Conservation (phyloP, 257 asterid genomes). For the Solanum chmielewskii region DNA sequence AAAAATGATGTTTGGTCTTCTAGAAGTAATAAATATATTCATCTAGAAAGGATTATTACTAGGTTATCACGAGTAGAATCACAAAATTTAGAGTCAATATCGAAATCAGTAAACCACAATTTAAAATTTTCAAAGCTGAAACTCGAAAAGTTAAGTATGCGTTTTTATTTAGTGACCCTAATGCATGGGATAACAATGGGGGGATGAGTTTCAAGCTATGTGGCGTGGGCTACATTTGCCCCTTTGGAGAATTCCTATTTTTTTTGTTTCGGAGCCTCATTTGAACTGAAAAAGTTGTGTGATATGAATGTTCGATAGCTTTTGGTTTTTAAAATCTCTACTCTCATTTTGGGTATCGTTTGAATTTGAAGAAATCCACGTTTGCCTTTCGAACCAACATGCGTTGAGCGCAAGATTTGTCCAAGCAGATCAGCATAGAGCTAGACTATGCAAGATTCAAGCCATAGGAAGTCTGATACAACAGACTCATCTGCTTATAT, state of each 20-base stretch:
- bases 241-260: not conserved
- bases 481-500: not conserved
- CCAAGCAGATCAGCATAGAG: not conserved
- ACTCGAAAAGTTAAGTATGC: not conserved
- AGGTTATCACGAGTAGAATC: not conserved
- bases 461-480: not conserved
- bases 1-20: no score
- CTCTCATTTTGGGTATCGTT: not conserved
- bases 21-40: no score
- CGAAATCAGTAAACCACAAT: not conserved
- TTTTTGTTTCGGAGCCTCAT: not conserved
- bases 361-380: not conserved
- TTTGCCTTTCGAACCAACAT: not conserved
- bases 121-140: not conserved
- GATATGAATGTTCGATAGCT: not conserved
- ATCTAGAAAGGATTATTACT: no score
- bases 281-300: not conserved
- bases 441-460: not conserved
- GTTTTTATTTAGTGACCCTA: not conserved
- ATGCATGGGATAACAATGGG: not conserved
- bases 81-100: not conserved
- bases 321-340: not conserved
- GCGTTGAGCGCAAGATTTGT: not conserved
- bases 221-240: not conserved
- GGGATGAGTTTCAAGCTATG: not conserved